Evolutionary conservation across 108 stramenopile genomes (phyloP).

Genomic region (Parietichytrium sp.): DNA sequence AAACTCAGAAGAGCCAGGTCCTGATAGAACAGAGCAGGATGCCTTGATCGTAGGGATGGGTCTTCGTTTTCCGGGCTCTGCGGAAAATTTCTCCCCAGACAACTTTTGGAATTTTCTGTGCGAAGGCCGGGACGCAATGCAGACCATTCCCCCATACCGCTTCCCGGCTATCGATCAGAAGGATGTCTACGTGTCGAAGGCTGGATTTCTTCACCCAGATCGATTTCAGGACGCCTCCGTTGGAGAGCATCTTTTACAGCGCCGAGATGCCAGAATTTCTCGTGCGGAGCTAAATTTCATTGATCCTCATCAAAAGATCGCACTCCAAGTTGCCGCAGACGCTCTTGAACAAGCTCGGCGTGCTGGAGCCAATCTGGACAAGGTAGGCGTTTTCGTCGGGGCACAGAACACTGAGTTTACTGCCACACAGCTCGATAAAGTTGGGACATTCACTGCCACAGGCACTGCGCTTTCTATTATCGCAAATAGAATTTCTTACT

Average conservation of each 20-base stretch:
- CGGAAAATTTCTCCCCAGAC: background rate
- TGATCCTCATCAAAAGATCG: conserved; percentile 44
- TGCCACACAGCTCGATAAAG: background rate
- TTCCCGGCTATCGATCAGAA: background rate
- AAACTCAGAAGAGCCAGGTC: background rate
- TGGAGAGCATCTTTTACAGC: no score
- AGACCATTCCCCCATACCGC: background rate
- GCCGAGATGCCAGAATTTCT: conserved; percentile 36
- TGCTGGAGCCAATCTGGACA: background rate
- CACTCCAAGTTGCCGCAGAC: conserved; percentile 39
- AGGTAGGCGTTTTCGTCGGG: conserved; percentile 46
- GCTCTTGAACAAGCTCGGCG: conserved; percentile 17
- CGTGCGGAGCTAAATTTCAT: conserved; percentile 30
- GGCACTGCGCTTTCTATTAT: conserved; percentile 18
- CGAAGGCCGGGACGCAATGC: background rate
- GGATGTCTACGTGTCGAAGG: background rate
- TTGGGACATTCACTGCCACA: background rate
- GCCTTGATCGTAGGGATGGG: conserved; percentile 6
- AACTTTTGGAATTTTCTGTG: conserved; percentile 1
- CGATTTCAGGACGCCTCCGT: no score
- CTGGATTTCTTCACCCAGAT: conserved; percentile 31
- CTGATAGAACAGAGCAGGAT: no score
- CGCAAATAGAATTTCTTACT: conserved; percentile 39
- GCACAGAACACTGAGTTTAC: conserved; percentile 41
- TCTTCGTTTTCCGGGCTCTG: conserved; percentile 36